Percentiles rank a stretch among this genome's conserved stretches.
phyloP scores from a whole-genome alignment of 2,329 filamentous ascomycete species.

The Lizonia empirigonia region DNA sequence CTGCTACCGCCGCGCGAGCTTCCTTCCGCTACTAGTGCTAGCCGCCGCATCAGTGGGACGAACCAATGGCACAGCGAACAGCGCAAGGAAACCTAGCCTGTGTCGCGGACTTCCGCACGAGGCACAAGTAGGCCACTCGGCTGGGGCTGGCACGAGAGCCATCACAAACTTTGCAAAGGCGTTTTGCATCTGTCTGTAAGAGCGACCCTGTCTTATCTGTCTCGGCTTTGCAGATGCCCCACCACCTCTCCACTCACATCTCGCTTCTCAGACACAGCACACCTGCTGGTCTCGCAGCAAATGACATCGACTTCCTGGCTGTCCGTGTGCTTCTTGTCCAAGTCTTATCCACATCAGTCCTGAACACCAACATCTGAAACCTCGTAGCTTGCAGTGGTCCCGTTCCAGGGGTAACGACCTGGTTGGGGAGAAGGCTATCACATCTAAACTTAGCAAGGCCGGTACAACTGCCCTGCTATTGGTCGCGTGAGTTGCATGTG shows the following conservation, averaged over 20 bases:
- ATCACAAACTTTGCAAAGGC: conserved; percentile 14
- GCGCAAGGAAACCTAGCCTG: conserved; percentile 10
- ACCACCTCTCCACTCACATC: conserved; percentile 7
- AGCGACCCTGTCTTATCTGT: conserved; percentile 15
- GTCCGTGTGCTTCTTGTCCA: conserved; percentile 4
- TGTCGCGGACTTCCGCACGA: conserved; percentile 16
- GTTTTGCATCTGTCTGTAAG: conserved; percentile 17
- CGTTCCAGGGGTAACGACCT: conserved; percentile 30
- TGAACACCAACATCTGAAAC: conserved; percentile 44
- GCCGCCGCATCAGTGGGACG: conserved; percentile 17
- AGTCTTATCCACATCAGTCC: conserved; percentile 7
- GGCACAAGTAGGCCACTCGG: conserved; percentile 9
- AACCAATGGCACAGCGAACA: conserved; percentile 7
- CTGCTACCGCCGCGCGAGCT: conserved; percentile 20
- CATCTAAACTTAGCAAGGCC: conserved; percentile 44
- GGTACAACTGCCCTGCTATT: conserved; percentile 32
- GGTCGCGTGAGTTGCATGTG: conserved; percentile 21
- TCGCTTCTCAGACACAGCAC: conserved; percentile 3
- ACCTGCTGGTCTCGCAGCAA: neutral
- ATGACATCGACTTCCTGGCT: conserved; percentile 4
- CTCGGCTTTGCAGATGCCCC: conserved; percentile 12
- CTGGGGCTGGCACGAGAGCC: conserved; percentile 15
- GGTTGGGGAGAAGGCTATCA: conserved; percentile 33
- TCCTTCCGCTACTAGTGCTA: conserved; percentile 19
- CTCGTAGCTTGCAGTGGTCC: conserved; percentile 34